Evolutionary conservation across 805 yeast genomes (phyloP).

Genomic region (Metschnikowia cerradonensis): DNA sequence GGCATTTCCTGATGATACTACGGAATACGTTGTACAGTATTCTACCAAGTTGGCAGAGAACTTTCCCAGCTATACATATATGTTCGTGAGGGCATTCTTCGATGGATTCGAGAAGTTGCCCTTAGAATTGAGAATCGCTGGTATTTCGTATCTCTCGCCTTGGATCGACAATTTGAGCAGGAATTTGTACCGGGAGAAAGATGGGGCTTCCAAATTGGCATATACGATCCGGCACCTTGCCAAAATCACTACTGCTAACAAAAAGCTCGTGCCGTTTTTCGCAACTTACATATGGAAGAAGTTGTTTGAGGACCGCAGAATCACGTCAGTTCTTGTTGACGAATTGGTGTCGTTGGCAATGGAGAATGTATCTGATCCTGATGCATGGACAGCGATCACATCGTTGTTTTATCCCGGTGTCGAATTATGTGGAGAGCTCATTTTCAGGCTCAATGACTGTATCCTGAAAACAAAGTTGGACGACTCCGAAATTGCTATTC

Average conservation of each 20-base stretch:
- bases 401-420: slow-evolving; percentile 69
- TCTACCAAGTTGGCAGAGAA: slow-evolving; percentile 53
- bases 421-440: slow-evolving; percentile 65
- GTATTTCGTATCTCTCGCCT: slow-evolving; percentile 56
- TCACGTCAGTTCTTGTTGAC: slow-evolving; percentile 58
- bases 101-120: slow-evolving; percentile 40
- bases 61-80: slow-evolving; percentile 57
- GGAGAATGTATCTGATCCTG: slow-evolving; percentile 73
- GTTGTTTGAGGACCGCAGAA: slow-evolving; percentile 55
- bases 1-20: slow-evolving; percentile 64
- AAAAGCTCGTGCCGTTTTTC: slow-evolving; percentile 42
- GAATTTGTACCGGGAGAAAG: slow-evolving; percentile 53
- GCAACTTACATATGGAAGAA: slow-evolving; percentile 54
- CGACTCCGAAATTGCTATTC: slow-evolving; percentile 37
- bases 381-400: slow-evolving; percentile 60
- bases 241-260: slow-evolving; percentile 49
- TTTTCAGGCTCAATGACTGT: slow-evolving; percentile 52
- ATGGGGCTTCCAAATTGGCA: slow-evolving; percentile 59
- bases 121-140: slow-evolving; percentile 33
- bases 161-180: slow-evolving; percentile 70
- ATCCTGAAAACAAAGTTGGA: slow-evolving; percentile 47
- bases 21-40: slow-evolving; percentile 54
- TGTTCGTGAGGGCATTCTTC: slow-evolving; percentile 52
- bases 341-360: slow-evolving; percentile 72
- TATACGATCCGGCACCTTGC: slow-evolving; percentile 61